Percentiles rank a stretch among this genome's conserved stretches.
These are phyloP conservation scores for Lactifluus rugatus DNA, from an alignment of 768 basidiomycete genomes.

Conservation along the genomic window DNA sequence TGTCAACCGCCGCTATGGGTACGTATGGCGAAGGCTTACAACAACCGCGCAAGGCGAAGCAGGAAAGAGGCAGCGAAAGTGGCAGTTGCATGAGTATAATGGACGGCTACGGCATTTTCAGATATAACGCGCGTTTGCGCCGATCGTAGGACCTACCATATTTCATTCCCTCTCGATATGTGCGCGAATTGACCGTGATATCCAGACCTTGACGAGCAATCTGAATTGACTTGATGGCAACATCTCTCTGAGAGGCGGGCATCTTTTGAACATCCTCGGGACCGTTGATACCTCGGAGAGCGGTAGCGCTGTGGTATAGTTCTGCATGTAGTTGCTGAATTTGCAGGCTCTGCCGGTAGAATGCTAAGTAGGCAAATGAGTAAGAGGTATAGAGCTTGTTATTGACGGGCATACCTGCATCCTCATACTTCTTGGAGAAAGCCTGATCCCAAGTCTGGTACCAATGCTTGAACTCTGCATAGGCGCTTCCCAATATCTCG, in stretches of 20 bases:
- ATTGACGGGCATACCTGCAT: constrained; percentile 47
- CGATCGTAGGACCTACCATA: constrained; percentile 49
- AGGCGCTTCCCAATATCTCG: constrained; percentile 59
- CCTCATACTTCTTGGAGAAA: constrained; percentile 74
- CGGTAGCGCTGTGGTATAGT: constrained; percentile 76
- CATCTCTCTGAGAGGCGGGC: constrained; percentile 63
- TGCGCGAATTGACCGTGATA: constrained; percentile 73
- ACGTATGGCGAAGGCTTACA: constrained; percentile 41
- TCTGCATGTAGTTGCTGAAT: constrained; percentile 85
- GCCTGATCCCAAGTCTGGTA: constrained; percentile 69
- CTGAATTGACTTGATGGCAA: constrained; percentile 75
- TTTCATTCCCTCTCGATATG: constrained; percentile 87
- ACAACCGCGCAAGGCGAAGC: constrained; percentile 75
- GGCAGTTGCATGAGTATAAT: constrained; percentile 85
- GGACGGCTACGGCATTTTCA: constrained; percentile 47
- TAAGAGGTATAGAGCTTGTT: not conserved
- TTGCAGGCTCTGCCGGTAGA: constrained; percentile 81
- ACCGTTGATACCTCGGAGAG: constrained; percentile 71
- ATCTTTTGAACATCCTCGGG: constrained; percentile 82
- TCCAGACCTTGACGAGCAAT: constrained; percentile 75
- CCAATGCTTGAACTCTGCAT: constrained; percentile 74
- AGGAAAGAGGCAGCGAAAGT: constrained; percentile 90
- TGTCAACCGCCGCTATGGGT: not conserved
- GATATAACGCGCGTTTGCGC: not conserved
- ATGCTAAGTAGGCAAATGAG: constrained; percentile 35